Conservation (phyloP, 495 filamentous ascomycete species). For the Alectoria sarmentosa region DNA sequence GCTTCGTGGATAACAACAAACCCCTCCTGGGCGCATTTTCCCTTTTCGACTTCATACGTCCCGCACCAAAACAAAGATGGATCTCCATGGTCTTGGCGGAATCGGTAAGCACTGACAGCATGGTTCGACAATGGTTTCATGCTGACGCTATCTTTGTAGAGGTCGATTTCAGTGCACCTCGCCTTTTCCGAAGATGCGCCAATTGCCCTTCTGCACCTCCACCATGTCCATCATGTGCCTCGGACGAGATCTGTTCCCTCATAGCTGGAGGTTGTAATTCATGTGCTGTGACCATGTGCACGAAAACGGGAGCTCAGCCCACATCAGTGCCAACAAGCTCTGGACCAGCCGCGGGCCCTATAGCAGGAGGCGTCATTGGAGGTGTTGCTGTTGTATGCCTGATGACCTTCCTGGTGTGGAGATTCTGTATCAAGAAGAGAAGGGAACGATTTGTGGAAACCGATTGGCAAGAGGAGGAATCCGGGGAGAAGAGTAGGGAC, state of each 20-base stretch:
- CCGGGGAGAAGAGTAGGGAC: conserved; percentile 40
- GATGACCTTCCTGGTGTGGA: conserved; percentile 75
- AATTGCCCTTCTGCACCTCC: conserved; percentile 38
- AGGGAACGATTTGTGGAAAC: conserved; percentile 54
- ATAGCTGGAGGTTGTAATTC: conserved; percentile 45
- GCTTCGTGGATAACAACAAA: background rate
- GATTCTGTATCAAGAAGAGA: conserved; percentile 75
- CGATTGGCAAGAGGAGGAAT: conserved; percentile 46
- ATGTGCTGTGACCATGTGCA: conserved; percentile 56
- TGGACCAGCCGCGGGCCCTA: conserved; percentile 63
- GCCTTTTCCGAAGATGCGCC: conserved; percentile 44
- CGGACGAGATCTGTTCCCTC: conserved; percentile 49
- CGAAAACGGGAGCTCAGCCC: conserved; percentile 37
- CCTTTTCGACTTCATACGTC: background rate
- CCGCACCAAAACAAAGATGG: conserved; percentile 11
- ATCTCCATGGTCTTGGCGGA: conserved; percentile 17
- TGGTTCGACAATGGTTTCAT: background rate
- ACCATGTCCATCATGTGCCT: conserved; percentile 43
- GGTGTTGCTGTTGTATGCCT: conserved; percentile 62
- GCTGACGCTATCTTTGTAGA: conserved; percentile 13
- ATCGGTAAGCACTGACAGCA: conserved; percentile 10
- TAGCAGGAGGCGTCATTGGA: conserved; percentile 78
- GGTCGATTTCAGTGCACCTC: conserved; percentile 26
- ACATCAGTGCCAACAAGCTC: conserved; percentile 26
- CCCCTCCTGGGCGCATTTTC: background rate